Conservation (phyloP, 2,329 filamentous ascomycete species). For the Trichoderma sp. region DNA sequence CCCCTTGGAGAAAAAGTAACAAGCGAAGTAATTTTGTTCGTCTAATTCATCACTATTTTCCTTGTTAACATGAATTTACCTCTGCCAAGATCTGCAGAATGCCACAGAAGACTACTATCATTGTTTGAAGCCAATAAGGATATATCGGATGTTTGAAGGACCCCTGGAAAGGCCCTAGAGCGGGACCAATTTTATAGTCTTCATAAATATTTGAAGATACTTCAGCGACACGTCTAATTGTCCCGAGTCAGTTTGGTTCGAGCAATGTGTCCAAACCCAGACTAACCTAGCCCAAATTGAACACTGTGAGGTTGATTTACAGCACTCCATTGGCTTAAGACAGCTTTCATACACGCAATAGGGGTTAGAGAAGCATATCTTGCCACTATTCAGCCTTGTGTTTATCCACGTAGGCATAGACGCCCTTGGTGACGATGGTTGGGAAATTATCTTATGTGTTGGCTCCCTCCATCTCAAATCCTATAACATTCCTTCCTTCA, state of each 20-base stretch:
- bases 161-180: not conserved
- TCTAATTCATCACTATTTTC: not conserved
- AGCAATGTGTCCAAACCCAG: not conserved
- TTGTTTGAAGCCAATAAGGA: not conserved
- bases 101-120: not conserved
- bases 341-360: constrained; percentile 1
- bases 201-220: not conserved
- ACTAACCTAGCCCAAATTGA: not conserved
- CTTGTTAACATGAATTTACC: not conserved
- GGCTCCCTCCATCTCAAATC: constrained; percentile 37
- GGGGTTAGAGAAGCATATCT: constrained; percentile 21
- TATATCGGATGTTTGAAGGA: not conserved
- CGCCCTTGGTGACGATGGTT: constrained; percentile 38
- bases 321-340: not conserved
- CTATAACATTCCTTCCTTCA: constrained; percentile 34
- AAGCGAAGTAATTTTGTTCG: not conserved
- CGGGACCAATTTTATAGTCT: not conserved
- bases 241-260: not conserved
- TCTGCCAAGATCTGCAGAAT: not conserved
- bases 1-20: not conserved
- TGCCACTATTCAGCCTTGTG: constrained; percentile 41
- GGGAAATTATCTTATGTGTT: constrained; percentile 33
- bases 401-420: constrained; percentile 41
- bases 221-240: not conserved
- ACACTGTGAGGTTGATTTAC: not conserved